Evolutionary conservation across 495 filamentous ascomycete genomes (phyloP).

Genomic region (Bombardia bombarda): DNA sequence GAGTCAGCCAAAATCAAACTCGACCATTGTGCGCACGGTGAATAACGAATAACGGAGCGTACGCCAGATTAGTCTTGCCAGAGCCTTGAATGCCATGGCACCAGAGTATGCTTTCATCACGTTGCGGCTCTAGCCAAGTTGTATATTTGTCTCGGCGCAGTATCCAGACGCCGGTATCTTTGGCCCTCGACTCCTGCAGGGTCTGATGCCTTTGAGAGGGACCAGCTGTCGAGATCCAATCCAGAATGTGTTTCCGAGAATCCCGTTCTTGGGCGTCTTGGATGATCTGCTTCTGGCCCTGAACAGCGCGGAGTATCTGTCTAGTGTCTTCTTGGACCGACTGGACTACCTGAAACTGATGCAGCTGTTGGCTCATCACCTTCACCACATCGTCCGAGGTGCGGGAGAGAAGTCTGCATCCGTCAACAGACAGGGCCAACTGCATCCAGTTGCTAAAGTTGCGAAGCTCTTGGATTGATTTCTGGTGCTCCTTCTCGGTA

Average conservation of each 20-base stretch:
- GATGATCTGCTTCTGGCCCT: not conserved
- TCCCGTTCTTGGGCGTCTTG: not conserved
- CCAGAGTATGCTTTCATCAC: not conserved
- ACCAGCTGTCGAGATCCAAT: not conserved
- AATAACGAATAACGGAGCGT: no score
- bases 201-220: not conserved
- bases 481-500: slow-evolving; percentile 5
- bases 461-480: not conserved
- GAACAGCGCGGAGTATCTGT: not conserved
- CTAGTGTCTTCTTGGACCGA: not conserved
- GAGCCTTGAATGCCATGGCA: not conserved
- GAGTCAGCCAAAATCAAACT: no score
- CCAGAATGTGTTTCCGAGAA: not conserved
- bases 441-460: slow-evolving; percentile 3
- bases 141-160: not conserved
- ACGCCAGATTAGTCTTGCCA: not conserved
- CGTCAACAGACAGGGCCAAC: slow-evolving; percentile 1
- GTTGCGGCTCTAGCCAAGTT: not conserved
- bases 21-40: no score
- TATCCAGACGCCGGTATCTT: not conserved
- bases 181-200: not conserved
- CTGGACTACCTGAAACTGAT: not conserved
- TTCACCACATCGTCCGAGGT: not conserved
- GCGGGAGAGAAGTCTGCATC: not conserved
- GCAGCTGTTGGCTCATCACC: not conserved